Evolutionary conservation across 2,329 filamentous ascomycete species (phyloP).

Genomic region (Pestalotiopsis sp.): DNA sequence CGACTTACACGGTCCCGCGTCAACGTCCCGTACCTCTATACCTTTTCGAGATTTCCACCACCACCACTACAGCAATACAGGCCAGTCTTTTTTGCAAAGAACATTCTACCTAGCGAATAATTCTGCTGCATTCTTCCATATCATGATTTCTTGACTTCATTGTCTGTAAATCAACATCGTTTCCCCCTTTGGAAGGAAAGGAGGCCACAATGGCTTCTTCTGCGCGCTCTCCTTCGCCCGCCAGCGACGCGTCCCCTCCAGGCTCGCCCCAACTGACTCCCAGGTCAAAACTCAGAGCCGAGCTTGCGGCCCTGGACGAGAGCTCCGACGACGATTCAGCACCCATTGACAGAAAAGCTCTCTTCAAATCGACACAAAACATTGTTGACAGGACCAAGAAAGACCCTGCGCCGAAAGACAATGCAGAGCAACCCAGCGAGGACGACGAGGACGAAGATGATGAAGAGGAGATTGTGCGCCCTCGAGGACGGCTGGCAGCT

Average conservation of each 20-base stretch:
- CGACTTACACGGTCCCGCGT: constrained; percentile 17
- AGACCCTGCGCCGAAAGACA: constrained; percentile 14
- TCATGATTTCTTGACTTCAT: constrained; percentile 22
- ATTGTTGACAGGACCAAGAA: constrained; percentile 16
- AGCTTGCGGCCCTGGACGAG: constrained; percentile 51
- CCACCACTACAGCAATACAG: constrained; percentile 5
- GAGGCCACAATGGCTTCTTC: constrained; percentile 47
- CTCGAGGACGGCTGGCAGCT: constrained; percentile 37
- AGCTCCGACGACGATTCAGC: constrained; percentile 44
- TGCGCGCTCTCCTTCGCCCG: constrained; percentile 47
- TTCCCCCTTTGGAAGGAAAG: constrained; percentile 9
- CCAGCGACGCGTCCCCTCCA: constrained; percentile 42
- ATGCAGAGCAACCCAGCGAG: constrained; percentile 32
- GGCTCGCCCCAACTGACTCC: constrained; percentile 51
- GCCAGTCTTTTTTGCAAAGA: constrained; percentile 10
- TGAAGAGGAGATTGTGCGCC: constrained; percentile 42
- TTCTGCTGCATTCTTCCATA: not conserved
- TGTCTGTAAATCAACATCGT: constrained; percentile 14
- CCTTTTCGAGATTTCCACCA: constrained; percentile 13
- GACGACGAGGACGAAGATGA: constrained; percentile 44
- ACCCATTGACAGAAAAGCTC: constrained; percentile 25
- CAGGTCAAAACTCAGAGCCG: constrained; percentile 55
- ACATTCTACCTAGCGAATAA: constrained; percentile 5
- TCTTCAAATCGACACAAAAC: constrained; percentile 27
- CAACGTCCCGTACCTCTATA: constrained; percentile 4